Percentiles rank a stretch among this genome's conserved stretches.
These are phyloP conservation scores for Phialemoniopsis sp. DNA, from an alignment of 2,329 filamentous ascomycete species.

Conservation along the genomic window DNA sequence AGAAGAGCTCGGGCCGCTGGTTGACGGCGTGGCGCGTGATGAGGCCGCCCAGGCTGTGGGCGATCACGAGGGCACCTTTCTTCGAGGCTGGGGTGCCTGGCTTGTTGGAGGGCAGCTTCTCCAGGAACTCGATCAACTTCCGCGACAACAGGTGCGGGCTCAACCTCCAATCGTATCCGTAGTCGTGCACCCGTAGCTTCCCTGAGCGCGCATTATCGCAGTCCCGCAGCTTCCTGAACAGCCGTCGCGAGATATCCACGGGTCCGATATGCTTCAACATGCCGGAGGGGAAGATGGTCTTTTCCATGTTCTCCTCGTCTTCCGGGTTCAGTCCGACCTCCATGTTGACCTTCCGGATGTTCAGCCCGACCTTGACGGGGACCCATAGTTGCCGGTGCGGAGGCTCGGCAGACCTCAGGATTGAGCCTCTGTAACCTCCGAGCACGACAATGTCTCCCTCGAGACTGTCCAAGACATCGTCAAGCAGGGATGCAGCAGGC, in stretches of 20 bases:
- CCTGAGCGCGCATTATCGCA: conserved; percentile 70
- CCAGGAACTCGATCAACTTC: conserved; percentile 69
- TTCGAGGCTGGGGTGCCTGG: conserved; percentile 40
- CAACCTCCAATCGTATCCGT: conserved; percentile 92
- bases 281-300: conserved; percentile 78
- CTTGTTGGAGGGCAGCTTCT: conserved; percentile 70
- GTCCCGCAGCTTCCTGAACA: conserved; percentile 73
- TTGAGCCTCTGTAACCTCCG: conserved; percentile 85
- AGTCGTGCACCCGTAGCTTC: conserved; percentile 77
- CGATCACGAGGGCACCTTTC: conserved; percentile 74
- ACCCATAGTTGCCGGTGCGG: conserved; percentile 90
- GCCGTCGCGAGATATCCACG: conserved; percentile 78
- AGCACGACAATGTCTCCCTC: conserved; percentile 84
- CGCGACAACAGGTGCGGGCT: conserved; percentile 73
- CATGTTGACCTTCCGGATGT: conserved; percentile 85
- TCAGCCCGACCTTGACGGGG: conserved; percentile 87
- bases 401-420: conserved; percentile 78
- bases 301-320: conserved; percentile 78
- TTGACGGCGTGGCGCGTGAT: conserved; percentile 89
- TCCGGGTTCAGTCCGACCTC: conserved; percentile 79
- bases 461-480: conserved; percentile 59
- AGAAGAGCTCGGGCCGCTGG: conserved; percentile 76
- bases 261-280: conserved; percentile 92
- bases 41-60: conserved; percentile 82
- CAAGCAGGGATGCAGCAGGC: conserved; percentile 11